Evolutionary conservation across 2,329 filamentous ascomycete species (phyloP).

Genomic region (Macroventuria anomochaeta): DNA sequence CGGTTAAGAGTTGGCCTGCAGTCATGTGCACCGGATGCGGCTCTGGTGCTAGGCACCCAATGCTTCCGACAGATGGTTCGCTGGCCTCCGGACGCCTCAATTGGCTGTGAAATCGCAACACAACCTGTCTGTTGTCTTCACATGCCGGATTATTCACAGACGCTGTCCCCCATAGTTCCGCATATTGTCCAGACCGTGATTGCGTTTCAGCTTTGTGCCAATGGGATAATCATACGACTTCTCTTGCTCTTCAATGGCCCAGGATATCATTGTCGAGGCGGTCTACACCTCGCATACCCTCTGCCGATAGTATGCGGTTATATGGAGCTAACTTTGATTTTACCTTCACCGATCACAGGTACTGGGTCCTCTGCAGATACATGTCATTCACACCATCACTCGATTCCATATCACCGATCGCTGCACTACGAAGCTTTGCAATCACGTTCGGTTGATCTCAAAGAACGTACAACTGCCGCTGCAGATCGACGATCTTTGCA

Average conservation of each 20-base stretch:
- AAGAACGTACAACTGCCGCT: background rate
- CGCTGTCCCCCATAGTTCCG: background rate
- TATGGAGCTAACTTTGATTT: background rate
- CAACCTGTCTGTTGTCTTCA: background rate
- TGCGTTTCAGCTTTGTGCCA: background rate
- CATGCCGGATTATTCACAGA: background rate
- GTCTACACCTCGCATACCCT: background rate
- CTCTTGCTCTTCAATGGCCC: background rate
- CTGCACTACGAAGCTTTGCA: background rate
- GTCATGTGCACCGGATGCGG: background rate
- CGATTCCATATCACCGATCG: background rate
- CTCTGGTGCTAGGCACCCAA: constrained; percentile 8
- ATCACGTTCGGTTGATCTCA: background rate
- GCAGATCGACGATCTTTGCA: background rate
- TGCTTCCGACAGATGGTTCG: constrained; percentile 2
- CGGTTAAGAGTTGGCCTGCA: background rate
- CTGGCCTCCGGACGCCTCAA: background rate
- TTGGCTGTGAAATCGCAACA: background rate
- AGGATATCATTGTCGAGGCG: background rate
- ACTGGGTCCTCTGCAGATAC: background rate
- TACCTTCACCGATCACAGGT: background rate
- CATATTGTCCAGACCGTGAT: background rate
- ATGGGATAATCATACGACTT: background rate
- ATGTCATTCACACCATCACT: background rate
- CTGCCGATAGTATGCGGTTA: background rate